Conservation (phyloP, 305 asterid genomes). For the Salvia sclarea region DNA sequence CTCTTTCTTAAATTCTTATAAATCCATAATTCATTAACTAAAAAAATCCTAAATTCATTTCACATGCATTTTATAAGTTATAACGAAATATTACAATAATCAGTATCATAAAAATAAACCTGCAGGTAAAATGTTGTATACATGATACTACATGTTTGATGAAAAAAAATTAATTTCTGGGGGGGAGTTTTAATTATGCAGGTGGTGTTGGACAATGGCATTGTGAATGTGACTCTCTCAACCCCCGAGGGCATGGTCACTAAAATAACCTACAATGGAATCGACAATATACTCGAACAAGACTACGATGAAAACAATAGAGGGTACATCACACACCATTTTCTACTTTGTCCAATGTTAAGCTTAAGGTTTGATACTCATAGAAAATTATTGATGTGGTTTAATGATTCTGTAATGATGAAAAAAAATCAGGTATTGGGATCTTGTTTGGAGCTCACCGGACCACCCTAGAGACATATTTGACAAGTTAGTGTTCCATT, state of each 20-base stretch:
- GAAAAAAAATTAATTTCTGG: background rate
- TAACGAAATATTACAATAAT: too few relatives aligned
- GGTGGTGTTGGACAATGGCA: conserved; percentile 69
- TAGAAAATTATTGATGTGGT: background rate
- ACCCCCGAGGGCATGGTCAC: conserved; percentile 63
- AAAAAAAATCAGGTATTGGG: conserved; percentile 69
- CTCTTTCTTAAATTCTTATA: background rate
- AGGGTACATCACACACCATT: conserved; percentile 56
- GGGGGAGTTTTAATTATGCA: conserved; percentile 9
- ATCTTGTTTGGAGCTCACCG: conserved; percentile 64
- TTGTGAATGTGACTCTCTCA: conserved; percentile 58
- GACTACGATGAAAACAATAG: conserved; percentile 44
- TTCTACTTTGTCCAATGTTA: background rate
- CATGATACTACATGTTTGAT: too few relatives aligned
- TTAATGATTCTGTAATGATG: background rate
- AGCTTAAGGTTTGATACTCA: background rate
- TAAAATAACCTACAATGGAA: conserved; percentile 57
- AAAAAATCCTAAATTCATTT: too few relatives aligned
- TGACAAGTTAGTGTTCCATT: conserved; percentile 54
- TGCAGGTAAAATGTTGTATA: too few relatives aligned
- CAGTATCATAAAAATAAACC: too few relatives aligned
- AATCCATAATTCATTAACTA: too few relatives aligned
- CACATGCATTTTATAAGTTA: too few relatives aligned
- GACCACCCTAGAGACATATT: conserved; percentile 31
- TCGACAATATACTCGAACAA: conserved; percentile 58